phyloP scores from a whole-genome alignment of 345 rosid genomes.

The Gossypium australe region DNA sequence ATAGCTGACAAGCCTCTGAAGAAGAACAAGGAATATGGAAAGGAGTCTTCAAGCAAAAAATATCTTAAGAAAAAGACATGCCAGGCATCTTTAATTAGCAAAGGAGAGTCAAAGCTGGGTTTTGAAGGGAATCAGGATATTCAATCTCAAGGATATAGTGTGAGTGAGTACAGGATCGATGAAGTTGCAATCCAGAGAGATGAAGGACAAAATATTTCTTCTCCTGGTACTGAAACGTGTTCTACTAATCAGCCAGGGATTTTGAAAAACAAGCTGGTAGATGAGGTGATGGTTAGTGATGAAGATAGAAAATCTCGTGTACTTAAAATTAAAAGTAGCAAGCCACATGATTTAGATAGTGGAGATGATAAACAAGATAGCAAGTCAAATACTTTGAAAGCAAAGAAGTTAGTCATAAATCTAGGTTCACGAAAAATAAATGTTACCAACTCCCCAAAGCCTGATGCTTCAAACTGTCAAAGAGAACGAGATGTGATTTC shows the following conservation, averaged over 20 bases:
- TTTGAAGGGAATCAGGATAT: slow-evolving; percentile 36
- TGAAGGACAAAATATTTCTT: slow-evolving; percentile 39
- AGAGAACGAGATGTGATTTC: slow-evolving; percentile 50
- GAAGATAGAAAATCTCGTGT: slow-evolving; percentile 63
- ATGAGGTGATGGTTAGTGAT: slow-evolving; percentile 65
- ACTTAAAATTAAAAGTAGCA: slow-evolving; percentile 53
- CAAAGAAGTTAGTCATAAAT: slow-evolving; percentile 87
- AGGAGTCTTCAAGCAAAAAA: slow-evolving; percentile 52
- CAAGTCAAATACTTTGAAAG: slow-evolving; percentile 60
- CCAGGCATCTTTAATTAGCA: slow-evolving; percentile 27
- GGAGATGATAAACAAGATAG: slow-evolving; percentile 47
- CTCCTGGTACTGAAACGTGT: slow-evolving; percentile 44
- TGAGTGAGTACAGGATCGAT: slow-evolving; percentile 36
- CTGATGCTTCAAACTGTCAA: slow-evolving; percentile 60
- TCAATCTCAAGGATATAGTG: slow-evolving; percentile 31
- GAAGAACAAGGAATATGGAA: slow-evolving; percentile 73
- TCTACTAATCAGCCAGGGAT: slow-evolving; percentile 45
- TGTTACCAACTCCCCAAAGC: slow-evolving; percentile 54
- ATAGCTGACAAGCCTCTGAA: slow-evolving; percentile 74
- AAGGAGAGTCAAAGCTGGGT: slow-evolving; percentile 35
- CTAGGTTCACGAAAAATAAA: slow-evolving; percentile 79
- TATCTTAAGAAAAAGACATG: slow-evolving; percentile 46
- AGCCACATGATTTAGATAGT: slow-evolving; percentile 48
- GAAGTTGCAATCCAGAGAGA: slow-evolving; percentile 32
- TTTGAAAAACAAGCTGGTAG: slow-evolving; percentile 66